phyloP scores from a whole-genome alignment of 208 protist genomes.

The Trypanosoma avium region DNA sequence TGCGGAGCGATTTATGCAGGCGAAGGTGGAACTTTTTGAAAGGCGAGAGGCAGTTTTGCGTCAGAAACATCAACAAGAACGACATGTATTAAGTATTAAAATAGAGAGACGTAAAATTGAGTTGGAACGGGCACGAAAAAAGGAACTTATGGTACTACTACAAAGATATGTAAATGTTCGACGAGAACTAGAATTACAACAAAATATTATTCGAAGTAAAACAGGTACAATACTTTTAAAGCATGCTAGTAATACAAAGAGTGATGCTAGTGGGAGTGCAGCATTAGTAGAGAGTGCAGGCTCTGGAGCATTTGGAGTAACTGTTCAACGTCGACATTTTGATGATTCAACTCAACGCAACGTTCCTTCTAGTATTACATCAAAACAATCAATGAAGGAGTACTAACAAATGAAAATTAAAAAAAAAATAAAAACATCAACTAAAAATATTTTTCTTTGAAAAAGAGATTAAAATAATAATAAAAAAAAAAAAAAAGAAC shows the following conservation, averaged over 20 bases:
- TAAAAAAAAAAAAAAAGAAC: background rate
- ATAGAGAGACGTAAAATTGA: constrained; percentile 70
- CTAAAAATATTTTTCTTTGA: no score
- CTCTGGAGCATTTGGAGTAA: constrained; percentile 75
- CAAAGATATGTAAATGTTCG: constrained; percentile 88
- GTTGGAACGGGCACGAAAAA: constrained; percentile 78
- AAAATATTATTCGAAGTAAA: constrained; percentile 88
- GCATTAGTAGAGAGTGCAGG: constrained; percentile 67
- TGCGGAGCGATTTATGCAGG: constrained; percentile 63
- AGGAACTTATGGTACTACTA: constrained; percentile 85
- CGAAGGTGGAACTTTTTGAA: constrained; percentile 53
- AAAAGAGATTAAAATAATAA: no score
- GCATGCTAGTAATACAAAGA: constrained; percentile 83
- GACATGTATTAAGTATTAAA: constrained; percentile 68
- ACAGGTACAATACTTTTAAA: constrained; percentile 84
- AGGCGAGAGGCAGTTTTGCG: constrained; percentile 62
- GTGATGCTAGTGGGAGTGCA: constrained; percentile 72
- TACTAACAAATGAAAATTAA: background rate
- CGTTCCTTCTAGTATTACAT: constrained; percentile 2
- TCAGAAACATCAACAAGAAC: constrained; percentile 82
- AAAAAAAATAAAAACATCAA: constrained; percentile 3
- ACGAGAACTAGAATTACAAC: constrained; percentile 78
- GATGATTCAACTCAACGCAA: constrained; percentile 25
- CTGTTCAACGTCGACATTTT: constrained; percentile 57
- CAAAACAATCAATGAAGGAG: background rate